Evolutionary conservation across 768 basidiomycete genomes (phyloP).

Genomic region (Podaxis sp.): DNA sequence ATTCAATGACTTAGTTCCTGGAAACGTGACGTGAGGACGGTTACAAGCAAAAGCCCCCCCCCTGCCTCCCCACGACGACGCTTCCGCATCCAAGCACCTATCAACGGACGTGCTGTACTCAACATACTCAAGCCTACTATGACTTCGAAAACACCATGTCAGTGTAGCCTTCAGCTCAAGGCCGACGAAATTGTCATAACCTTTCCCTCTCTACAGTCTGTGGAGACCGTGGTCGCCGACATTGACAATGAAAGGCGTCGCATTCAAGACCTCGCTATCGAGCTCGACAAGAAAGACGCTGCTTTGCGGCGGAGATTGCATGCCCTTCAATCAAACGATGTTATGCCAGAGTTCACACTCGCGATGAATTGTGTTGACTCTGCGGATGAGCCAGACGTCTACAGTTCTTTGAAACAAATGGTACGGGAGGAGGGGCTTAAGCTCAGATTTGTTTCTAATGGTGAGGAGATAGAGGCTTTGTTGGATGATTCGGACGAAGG

Average conservation of each 20-base stretch:
- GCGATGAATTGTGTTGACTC: background rate
- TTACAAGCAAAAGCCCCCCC: no score
- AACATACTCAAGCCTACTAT: no score
- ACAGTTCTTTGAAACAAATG: background rate
- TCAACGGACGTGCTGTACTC: no score
- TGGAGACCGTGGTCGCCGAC: background rate
- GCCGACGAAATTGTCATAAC: no score
- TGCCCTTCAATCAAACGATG: background rate
- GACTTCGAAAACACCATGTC: no score
- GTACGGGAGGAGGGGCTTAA: background rate
- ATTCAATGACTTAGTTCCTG: no score
- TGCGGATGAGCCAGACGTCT: background rate
- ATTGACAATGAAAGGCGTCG: background rate
- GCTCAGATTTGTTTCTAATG: background rate
- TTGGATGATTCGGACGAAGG: background rate
- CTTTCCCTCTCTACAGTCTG: no score
- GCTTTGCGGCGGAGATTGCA: background rate
- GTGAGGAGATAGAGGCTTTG: background rate
- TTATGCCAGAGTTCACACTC: background rate
- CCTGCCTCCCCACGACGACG: no score
- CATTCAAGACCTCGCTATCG: background rate
- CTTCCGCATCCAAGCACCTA: no score
- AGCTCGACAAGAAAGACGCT: background rate
- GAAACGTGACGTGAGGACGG: no score
- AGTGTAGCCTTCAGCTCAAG: no score